Percentiles rank a stretch among this genome's conserved stretches.
phyloP scores from a whole-genome alignment of 768 basidiomycete species.

The Hygrocybe punicea region DNA sequence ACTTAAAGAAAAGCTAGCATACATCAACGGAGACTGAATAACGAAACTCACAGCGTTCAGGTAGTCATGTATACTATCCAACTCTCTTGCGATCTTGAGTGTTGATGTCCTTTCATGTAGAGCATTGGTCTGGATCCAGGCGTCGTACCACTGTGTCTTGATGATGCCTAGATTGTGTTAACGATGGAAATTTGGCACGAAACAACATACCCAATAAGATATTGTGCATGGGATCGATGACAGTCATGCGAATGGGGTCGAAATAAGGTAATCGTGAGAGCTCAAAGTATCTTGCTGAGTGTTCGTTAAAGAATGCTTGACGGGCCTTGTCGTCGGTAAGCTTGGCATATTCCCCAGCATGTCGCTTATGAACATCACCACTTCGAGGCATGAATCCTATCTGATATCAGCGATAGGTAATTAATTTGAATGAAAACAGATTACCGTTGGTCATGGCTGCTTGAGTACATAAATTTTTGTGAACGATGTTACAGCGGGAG shows the following conservation, averaged over 20 bases:
- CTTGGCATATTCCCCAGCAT: background rate
- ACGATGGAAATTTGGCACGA: background rate
- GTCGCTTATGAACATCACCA: background rate
- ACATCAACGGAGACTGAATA: background rate
- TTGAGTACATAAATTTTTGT: constrained; percentile 17
- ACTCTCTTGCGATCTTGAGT: constrained; percentile 8
- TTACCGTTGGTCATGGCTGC: constrained; percentile 19
- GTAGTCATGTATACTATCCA: constrained; percentile 10
- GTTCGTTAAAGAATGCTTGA: background rate
- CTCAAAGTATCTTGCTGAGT: constrained; percentile 8
- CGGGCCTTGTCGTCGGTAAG: background rate
- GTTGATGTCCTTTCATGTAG: constrained; percentile 10
- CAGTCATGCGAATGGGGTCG: constrained; percentile 22
- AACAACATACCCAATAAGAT: constrained; percentile 23
- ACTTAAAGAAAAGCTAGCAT: background rate
- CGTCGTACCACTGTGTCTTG: constrained; percentile 25
- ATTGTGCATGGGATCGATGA: constrained; percentile 36
- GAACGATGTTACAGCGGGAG: constrained; percentile 24
- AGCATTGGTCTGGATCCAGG: constrained; percentile 21
- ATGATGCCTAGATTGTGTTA: constrained; percentile 16
- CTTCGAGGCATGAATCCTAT: background rate
- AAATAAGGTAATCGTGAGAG: constrained; percentile 30
- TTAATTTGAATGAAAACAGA: background rate
- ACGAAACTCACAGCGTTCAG: constrained; percentile 9
- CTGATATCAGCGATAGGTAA: background rate